Evolutionary conservation across 768 basidiomycete species (phyloP).

Genomic region (Serendipita indica): DNA sequence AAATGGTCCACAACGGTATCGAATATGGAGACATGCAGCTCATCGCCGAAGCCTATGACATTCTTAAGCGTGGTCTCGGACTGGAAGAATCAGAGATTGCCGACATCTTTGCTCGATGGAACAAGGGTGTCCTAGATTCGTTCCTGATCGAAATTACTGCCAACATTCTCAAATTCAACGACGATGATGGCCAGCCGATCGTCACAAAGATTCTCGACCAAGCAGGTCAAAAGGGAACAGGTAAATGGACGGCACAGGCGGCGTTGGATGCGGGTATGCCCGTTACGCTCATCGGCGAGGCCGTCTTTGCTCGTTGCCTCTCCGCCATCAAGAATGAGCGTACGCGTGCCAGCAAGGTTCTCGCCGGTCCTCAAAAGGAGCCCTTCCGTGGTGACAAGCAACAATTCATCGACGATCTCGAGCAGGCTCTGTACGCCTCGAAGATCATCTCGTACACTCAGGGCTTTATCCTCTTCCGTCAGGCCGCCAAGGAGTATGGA

Average conservation of each 20-base stretch:
- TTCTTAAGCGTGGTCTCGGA: conserved; percentile 91
- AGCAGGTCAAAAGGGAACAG: conserved; percentile 98
- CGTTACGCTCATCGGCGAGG: conserved; percentile 99
- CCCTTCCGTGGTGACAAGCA: conserved; percentile 95
- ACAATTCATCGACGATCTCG: conserved; percentile 97
- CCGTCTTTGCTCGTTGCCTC: conserved; percentile 96
- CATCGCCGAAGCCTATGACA: conserved; percentile 97
- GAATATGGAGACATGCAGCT: conserved; percentile 99
- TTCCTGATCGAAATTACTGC: conserved; percentile 98
- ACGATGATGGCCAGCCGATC: conserved; percentile 83
- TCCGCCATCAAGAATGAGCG: conserved; percentile 97
- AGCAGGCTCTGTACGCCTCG: conserved; percentile 97
- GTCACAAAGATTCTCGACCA: conserved; percentile 89
- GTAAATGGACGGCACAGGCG: conserved; percentile 98
- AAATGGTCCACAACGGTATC: conserved; percentile 99
- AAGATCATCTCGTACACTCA: conserved; percentile 99
- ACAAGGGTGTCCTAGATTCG: conserved; percentile 97
- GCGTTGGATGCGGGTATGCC: conserved; percentile 78
- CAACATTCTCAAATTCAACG: conserved; percentile 94
- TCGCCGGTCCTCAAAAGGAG: conserved; percentile 83
- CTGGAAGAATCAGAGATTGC: conserved; percentile 80
- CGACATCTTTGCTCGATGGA: conserved; percentile 88
- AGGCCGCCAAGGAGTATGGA: conserved; percentile 82
- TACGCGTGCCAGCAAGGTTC: conserved; percentile 76
- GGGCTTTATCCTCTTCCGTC: conserved; percentile 98